These are phyloP conservation scores for Phytophthora sp. DNA, from an alignment of 352 stramenopile genomes.

Conservation along the genomic window DNA sequence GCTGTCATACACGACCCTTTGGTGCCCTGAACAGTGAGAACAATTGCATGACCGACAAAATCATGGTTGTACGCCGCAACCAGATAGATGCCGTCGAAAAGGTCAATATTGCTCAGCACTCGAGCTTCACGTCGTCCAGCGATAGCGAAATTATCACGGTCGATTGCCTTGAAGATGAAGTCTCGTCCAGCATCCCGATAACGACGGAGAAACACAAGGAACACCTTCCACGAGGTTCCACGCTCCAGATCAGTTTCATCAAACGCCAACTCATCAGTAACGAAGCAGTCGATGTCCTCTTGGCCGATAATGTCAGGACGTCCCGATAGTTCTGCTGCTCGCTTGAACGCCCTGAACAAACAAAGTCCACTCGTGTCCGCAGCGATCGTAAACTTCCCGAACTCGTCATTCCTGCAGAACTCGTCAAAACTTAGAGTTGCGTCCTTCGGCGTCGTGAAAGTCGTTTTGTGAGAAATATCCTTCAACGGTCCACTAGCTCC, in stretches of 20 bases:
- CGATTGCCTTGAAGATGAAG: constrained; percentile 15
- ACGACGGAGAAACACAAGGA: neutral
- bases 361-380: neutral
- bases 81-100: neutral
- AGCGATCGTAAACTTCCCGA: neutral
- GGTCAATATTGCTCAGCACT: neutral
- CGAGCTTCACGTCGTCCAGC: constrained; percentile 4
- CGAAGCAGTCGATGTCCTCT: constrained; percentile 10
- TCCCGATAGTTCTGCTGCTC: constrained; percentile 1
- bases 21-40: constrained; percentile 5
- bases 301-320: constrained; percentile 6
- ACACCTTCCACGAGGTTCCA: constrained; percentile 5
- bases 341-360: constrained; percentile 6
- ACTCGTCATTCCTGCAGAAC: too few relatives aligned
- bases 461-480: too few relatives aligned
- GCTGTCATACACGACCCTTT: constrained; percentile 7
- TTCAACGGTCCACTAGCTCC: too few relatives aligned
- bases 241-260: neutral
- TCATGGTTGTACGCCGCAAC: constrained; percentile 17
- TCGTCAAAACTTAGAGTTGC: too few relatives aligned
- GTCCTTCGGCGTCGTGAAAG: too few relatives aligned
- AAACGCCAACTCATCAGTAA: neutral
- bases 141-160: constrained; percentile 3
- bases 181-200: constrained; percentile 9
- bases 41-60: constrained; percentile 6